Evolutionary conservation across 2,329 filamentous ascomycete species (phyloP), one percentile per base, ranked within the genome.

Genomic region (Monilinia polystroma): DNA sequence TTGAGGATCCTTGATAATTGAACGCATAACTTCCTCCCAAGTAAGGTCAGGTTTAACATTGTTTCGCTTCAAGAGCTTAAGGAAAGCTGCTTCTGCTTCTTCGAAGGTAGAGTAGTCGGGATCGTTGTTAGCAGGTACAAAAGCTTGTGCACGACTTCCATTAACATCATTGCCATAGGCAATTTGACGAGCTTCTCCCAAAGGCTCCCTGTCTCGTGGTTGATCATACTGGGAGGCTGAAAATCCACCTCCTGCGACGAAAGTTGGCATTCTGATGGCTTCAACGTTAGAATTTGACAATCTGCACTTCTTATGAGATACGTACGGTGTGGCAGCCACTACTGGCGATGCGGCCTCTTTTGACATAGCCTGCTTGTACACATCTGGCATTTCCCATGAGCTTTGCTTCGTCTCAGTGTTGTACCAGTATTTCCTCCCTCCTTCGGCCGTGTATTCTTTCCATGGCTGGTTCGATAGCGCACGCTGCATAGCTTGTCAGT

Each of bases 341-440:
- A 79, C 79, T 49, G 79, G 78, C 38, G 81, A 77, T 59, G 69
- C 66, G 56, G 75, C 77, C 52, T 82, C 82, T 70, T 87, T 85
- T 63, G 88, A 88, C 67, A 93, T 81, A 68, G 91, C 90, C 73
- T 84, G 84, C 76, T 91, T 92, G 80, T 93, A 93, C 70, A 81
- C 87, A 66, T 92, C 90, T 66, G 95, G 95, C 85, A 97, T 93
- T 75, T 93, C 90, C 95, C 95, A 99, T 43, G 91, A 92, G 77
- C 93, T 98, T 80, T 93, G 86, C 79, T 94, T 93, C 55, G 91
- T 93, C 78, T 96, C 90, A 45, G 89, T 91, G 78, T 99, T 95
- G 78, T 93, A 94, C 91, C 93, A 99, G 80, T 99, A 99, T 76
- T 94, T 92, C 74, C 89, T 88, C 57, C 94, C 95, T 70, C 92